phyloP scores from a whole-genome alignment of 169 alveolate species.

The Babesia bigemina region DNA sequence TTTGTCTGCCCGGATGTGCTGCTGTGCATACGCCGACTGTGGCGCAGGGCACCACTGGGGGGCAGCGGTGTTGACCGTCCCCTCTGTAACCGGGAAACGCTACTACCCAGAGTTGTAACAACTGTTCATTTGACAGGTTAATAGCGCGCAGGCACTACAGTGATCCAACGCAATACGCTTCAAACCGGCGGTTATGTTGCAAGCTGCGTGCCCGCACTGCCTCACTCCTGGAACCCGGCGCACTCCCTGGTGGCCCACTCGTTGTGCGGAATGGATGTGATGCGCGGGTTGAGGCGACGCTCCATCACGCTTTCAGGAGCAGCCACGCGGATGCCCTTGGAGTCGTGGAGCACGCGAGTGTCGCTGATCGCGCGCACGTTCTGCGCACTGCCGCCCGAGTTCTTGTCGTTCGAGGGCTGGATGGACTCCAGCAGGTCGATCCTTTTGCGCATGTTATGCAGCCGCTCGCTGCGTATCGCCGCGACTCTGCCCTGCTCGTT shows the following conservation, averaged over 20 bases:
- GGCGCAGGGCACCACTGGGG: too few relatives aligned
- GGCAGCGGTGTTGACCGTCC: too few relatives aligned
- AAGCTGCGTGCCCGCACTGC: neutral
- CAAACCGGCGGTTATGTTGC: neutral
- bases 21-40: neutral
- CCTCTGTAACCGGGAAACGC: neutral
- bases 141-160: too few relatives aligned
- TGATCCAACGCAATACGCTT: neutral
- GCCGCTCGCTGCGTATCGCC: conserved; percentile 11
- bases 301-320: conserved; percentile 26
- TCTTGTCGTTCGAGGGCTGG: conserved; percentile 9
- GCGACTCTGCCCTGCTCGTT: conserved; percentile 52
- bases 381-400: neutral
- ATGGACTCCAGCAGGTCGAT: conserved; percentile 50
- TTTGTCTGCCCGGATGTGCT: neutral
- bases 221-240: conserved; percentile 28
- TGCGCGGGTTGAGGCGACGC: conserved; percentile 18
- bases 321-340: conserved; percentile 61
- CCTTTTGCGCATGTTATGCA: conserved; percentile 19
- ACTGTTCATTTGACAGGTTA: too few relatives aligned
- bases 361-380: conserved; percentile 22
- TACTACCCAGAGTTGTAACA: neutral
- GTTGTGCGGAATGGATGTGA: neutral
- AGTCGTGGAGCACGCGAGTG: conserved; percentile 23
- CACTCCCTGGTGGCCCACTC: conserved; percentile 36